A percentile compares a stretch with the other conserved stretches of the same genome.
Conservation (phyloP, 257 asterid genomes). For the Jacaranda copaia region DNA sequence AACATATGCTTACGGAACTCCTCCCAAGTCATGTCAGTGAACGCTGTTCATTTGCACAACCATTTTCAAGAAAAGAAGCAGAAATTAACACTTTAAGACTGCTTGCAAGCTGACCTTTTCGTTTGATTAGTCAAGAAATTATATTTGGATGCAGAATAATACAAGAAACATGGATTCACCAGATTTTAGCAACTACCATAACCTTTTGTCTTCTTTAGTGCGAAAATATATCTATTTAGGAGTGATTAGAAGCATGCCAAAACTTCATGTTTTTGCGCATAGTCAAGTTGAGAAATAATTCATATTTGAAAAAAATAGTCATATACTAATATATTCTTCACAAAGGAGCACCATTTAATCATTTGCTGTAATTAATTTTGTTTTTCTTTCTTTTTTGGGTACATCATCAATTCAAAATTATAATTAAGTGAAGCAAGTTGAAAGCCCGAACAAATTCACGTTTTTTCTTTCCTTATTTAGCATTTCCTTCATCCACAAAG, state of each 20-base stretch:
- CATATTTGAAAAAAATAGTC: background rate
- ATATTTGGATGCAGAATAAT: background rate
- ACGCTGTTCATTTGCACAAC: constrained; percentile 55
- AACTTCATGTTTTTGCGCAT: background rate
- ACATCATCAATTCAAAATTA: too few species aligned
- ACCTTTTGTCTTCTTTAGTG: background rate
- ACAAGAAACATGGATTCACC: constrained; percentile 1
- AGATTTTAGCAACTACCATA: background rate
- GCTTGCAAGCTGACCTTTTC: background rate
- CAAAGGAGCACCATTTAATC: background rate
- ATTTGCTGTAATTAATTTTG: too few species aligned
- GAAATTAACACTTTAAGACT: background rate
- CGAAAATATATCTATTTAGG: background rate
- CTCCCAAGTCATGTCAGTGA: constrained; percentile 93
- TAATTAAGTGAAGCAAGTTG: too few species aligned
- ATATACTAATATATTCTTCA: background rate
- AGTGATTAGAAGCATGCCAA: background rate
- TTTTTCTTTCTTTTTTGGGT: too few species aligned
- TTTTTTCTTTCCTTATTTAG: background rate
- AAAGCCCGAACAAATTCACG: too few species aligned
- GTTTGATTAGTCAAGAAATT: background rate
- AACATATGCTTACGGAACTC: constrained; percentile 76
- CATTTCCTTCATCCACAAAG: background rate
- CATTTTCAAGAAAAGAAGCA: background rate
- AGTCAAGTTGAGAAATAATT: background rate